Conservation (phyloP, 2,329 filamentous ascomycete species). For the Madurella mycetomatis region DNA sequence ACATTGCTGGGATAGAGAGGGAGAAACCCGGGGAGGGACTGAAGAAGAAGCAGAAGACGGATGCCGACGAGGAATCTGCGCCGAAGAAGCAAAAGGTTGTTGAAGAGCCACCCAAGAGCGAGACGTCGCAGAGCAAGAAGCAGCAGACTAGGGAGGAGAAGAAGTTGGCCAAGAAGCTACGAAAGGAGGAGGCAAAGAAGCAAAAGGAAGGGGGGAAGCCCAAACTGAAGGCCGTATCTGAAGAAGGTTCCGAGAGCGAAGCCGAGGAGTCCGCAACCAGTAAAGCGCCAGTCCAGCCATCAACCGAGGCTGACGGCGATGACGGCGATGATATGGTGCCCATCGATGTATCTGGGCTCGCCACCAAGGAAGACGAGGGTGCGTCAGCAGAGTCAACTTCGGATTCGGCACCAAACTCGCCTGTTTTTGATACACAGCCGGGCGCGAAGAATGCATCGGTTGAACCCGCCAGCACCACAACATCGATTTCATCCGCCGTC, state of each 20-base stretch:
- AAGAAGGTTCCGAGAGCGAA: slow-evolving; percentile 5
- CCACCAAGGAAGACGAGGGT: slow-evolving; percentile 43
- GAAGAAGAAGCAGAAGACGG: slow-evolving; percentile 42
- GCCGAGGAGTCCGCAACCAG: slow-evolving; percentile 10
- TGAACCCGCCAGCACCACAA: slow-evolving; percentile 55
- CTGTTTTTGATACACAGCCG: slow-evolving; percentile 50
- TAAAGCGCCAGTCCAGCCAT: slow-evolving; percentile 17
- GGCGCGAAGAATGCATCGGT: slow-evolving; percentile 34
- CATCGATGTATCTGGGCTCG: slow-evolving; percentile 46
- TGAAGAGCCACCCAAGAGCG: slow-evolving; percentile 27
- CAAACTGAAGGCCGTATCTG: slow-evolving; percentile 48
- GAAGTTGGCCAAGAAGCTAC: background rate
- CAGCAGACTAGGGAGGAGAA: slow-evolving; percentile 46
- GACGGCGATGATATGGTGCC: slow-evolving; percentile 35
- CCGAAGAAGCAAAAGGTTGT: slow-evolving; percentile 53
- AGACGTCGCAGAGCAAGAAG: slow-evolving; percentile 16
- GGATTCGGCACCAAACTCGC: slow-evolving; percentile 53
- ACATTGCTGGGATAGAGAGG: slow-evolving; percentile 50
- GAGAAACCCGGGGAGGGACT: slow-evolving; percentile 63
- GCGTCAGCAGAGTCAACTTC: slow-evolving; percentile 34
- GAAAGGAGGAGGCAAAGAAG: slow-evolving; percentile 24
- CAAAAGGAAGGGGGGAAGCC: background rate
- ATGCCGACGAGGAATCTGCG: slow-evolving; percentile 37
- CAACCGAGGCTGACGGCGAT: slow-evolving; percentile 29
- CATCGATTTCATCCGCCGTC: slow-evolving; percentile 65